Conservation (phyloP, 345 rosid genomes). For the Melaleuca quinquenervia region DNA sequence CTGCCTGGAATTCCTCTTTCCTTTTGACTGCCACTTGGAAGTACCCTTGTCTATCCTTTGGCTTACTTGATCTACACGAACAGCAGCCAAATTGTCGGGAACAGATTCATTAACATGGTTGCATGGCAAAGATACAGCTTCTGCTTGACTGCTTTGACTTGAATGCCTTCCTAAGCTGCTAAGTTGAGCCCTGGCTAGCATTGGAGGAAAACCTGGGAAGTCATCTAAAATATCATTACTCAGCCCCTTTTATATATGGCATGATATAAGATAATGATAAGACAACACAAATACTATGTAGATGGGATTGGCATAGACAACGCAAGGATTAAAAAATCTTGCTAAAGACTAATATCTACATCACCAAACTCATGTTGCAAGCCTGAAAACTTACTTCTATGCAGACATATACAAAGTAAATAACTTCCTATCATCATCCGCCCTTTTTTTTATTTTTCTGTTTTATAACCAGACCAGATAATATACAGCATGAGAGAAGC, state of each 20-base stretch:
- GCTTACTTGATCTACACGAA: conserved; percentile 20
- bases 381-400: not conserved
- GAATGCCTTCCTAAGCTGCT: conserved; percentile 33
- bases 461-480: not conserved
- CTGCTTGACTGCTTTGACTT: conserved; percentile 34
- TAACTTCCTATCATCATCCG: not conserved
- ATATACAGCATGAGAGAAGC: not conserved
- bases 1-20: conserved; percentile 90
- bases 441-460: not conserved
- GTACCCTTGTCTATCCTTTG: conserved; percentile 50
- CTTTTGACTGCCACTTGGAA: conserved; percentile 88
- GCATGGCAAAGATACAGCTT: conserved; percentile 24
- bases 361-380: not conserved
- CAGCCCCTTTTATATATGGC: not conserved
- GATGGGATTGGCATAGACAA: not conserved
- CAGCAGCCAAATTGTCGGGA: conserved; percentile 14
- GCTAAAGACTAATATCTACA: not conserved
- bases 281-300: not conserved
- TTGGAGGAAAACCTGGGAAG: conserved; percentile 31
- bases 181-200: not conserved
- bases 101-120: conserved; percentile 34
- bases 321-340: not conserved
- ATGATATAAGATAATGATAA: not conserved
- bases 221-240: not conserved
- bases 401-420: not conserved